Evolutionary conservation across 805 yeast genomes (phyloP).

Genomic region (Monosporozyma yasuniensis): DNA sequence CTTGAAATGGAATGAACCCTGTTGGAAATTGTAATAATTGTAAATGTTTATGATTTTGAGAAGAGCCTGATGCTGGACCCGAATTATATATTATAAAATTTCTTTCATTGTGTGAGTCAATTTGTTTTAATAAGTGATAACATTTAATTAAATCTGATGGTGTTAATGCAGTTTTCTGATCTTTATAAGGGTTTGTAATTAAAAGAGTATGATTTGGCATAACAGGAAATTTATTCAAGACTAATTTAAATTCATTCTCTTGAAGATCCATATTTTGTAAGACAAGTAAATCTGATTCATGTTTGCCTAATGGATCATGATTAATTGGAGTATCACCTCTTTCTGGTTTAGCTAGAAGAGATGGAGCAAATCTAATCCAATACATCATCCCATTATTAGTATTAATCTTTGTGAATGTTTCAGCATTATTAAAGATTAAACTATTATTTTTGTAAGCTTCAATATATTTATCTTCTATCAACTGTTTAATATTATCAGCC

Average conservation of each 20-base stretch:
- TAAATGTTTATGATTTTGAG: slow-evolving; percentile 86
- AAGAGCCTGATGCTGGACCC: slow-evolving; percentile 88
- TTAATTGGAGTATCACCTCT: slow-evolving; percentile 26
- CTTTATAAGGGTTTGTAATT: slow-evolving; percentile 63
- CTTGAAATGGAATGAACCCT: slow-evolving; percentile 44
- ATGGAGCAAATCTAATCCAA: slow-evolving; percentile 27
- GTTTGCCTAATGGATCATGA: slow-evolving; percentile 67
- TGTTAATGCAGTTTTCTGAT: slow-evolving; percentile 63
- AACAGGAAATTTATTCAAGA: slow-evolving; percentile 83
- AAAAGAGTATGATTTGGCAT: slow-evolving; percentile 69
- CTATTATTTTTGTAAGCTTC: not conserved
- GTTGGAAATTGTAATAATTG: slow-evolving; percentile 73
- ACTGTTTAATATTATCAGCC: not conserved
- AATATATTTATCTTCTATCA: not conserved
- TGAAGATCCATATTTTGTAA: slow-evolving; percentile 39
- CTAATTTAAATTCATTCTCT: slow-evolving; percentile 39
- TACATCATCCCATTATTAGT: slow-evolving; percentile 27
- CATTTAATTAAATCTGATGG: slow-evolving; percentile 58
- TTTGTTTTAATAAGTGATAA: slow-evolving; percentile 42
- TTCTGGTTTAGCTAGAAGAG: slow-evolving; percentile 33
- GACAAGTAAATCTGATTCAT: slow-evolving; percentile 70
- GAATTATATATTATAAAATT: slow-evolving; percentile 83
- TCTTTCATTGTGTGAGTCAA: slow-evolving; percentile 30
- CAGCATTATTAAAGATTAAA: not conserved
- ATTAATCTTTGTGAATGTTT: slow-evolving; percentile 13